Percentiles rank a stretch among this genome's conserved stretches.
Evolutionary conservation across 768 basidiomycete genomes (phyloP).

Genomic region (Fistulinella prunicolor): DNA sequence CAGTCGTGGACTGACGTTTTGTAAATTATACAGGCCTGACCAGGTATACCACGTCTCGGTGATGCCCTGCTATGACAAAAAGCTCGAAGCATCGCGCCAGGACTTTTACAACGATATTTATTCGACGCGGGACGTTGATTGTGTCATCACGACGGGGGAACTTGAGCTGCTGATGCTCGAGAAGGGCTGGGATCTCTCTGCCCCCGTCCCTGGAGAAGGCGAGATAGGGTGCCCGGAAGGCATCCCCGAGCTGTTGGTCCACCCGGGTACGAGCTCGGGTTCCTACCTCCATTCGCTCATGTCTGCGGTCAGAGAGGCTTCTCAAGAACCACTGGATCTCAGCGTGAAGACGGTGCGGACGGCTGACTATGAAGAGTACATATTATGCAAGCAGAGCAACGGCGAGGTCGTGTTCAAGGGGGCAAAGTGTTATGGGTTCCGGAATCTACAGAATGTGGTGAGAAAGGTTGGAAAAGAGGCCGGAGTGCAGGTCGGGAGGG

Average conservation of each 20-base stretch:
- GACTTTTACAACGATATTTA: slow-evolving; percentile 87
- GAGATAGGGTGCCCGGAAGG: slow-evolving; percentile 10
- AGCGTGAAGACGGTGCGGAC: slow-evolving; percentile 60
- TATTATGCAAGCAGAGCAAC: slow-evolving; percentile 41
- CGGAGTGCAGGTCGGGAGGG: slow-evolving; percentile 67
- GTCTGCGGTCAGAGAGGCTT: slow-evolving; percentile 43
- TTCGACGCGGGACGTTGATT: slow-evolving; percentile 90
- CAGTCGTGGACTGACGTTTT: slow-evolving; percentile 5
- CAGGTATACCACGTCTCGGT: slow-evolving; percentile 94
- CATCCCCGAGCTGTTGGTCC: slow-evolving; percentile 72
- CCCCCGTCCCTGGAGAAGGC: slow-evolving; percentile 52
- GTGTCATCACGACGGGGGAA: slow-evolving; percentile 96
- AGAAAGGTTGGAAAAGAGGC: slow-evolving; percentile 86
- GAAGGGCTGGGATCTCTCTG: slow-evolving; percentile 72
- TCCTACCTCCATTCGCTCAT: slow-evolving; percentile 88
- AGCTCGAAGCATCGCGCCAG: slow-evolving; percentile 92
- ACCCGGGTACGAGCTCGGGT: slow-evolving; percentile 86
- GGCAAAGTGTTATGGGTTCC: slow-evolving; percentile 95
- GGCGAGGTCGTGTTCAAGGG: slow-evolving; percentile 81
- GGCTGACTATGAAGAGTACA: slow-evolving; percentile 76
- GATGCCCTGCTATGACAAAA: slow-evolving; percentile 99
- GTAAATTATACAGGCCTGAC: slow-evolving; percentile 54
- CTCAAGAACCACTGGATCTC: slow-evolving; percentile 46
- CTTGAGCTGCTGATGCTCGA: slow-evolving; percentile 82
- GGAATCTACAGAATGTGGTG: slow-evolving; percentile 96